Percentiles rank a stretch among this genome's conserved stretches.
Conservation (phyloP, 108 stramenopile genomes). For the Cyclotella cryptica region DNA sequence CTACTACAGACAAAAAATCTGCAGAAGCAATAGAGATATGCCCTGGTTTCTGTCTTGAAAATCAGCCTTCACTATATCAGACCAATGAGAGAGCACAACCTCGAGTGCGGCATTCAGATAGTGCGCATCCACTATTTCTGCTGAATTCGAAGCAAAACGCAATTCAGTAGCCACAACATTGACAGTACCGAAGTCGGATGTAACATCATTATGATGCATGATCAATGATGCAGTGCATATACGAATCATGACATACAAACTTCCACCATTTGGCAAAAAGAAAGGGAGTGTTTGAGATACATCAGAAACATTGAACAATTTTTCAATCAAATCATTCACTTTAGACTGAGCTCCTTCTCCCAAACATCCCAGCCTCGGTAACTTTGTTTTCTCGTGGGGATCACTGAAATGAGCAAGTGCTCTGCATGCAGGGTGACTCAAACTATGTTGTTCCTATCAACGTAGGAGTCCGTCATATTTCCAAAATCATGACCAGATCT, state of each 20-base stretch:
- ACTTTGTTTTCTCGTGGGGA: neutral
- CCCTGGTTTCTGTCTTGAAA: neutral
- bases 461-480: neutral
- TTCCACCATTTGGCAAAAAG: neutral
- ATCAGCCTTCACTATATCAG: neutral
- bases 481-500: neutral
- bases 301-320: neutral
- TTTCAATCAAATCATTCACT: neutral
- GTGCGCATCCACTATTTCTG: neutral
- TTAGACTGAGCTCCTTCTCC: neutral
- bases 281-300: too few relatives aligned
- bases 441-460: neutral
- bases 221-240: neutral
- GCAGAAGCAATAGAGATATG: too few relatives aligned
- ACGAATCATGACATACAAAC: neutral
- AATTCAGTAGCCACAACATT: neutral
- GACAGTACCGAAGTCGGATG: neutral
- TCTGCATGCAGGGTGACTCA: neutral
- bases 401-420: neutral
- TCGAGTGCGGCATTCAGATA: neutral
- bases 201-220: neutral
- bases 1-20: too few relatives aligned
- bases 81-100: neutral
- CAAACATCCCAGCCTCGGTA: neutral
- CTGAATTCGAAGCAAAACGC: neutral